Evolutionary conservation across 768 basidiomycete species (phyloP), one percentile per base, ranked within the genome.

Genomic region (Lactarius pseudohatsudake): DNA sequence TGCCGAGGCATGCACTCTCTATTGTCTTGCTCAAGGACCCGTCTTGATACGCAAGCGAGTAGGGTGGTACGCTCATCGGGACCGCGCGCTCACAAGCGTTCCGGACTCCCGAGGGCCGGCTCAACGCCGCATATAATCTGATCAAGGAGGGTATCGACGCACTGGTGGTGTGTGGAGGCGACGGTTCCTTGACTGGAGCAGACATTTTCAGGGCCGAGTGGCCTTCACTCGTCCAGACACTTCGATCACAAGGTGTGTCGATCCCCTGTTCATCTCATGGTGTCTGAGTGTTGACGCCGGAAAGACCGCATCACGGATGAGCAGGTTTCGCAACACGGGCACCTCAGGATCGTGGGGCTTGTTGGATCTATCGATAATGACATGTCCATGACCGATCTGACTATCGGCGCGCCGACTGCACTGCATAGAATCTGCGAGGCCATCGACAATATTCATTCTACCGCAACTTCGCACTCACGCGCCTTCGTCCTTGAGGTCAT

Each of bases 331-430:
- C 79, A 79, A 16, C 89, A 95, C 72, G 81, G 86, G 28, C 92
- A 98, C 73, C 88, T 99, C 69, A 91, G 86, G 76, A 97, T 99
- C 71, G 96, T 96, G 68, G 97, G 97, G n/a, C 86, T 99, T 50
- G 97, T 98, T 66, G 97, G 97, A 41, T 96, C 94, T 4, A 98
- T 99, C 74, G 97, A 99, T 79, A 99, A 99, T 74, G 97, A 98
- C 75, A 98, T 99, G 96, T 91, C 92, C 18, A 83, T 96, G 85
- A 98, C 97, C 22, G 95, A 98, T 77, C 77, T 97, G 74, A 99
- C 97, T 8, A 98, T 98, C 74, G 97, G 96, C 57, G 96, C 95
- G 1, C 88, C 92, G 0, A 99, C 96, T 2, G 96, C 96, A 22
- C 80, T 99, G 43, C 95, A 96, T 71, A 86, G 97, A 50, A 98